phyloP scores from a whole-genome alignment of 805 yeast genomes.

The Myxozyma lipomycoides region DNA sequence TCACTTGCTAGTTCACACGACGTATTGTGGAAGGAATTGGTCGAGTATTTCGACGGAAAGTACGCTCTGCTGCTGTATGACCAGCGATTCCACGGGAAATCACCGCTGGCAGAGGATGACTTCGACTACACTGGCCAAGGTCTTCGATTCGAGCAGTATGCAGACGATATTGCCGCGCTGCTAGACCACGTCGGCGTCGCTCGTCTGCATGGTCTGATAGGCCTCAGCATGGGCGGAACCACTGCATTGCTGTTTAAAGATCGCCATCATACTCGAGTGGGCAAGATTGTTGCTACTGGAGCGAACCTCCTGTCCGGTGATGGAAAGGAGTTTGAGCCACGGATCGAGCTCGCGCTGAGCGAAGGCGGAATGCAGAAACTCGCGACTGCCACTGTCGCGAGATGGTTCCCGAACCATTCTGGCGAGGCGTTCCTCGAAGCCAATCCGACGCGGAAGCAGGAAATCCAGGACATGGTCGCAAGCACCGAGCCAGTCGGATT shows the following conservation, averaged over 20 bases:
- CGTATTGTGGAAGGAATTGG: conserved; percentile 21
- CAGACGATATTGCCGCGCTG: conserved; percentile 20
- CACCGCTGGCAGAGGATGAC: conserved; percentile 14
- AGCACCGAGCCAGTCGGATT: conserved; percentile 17
- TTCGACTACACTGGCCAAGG: conserved; percentile 24
- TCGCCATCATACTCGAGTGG: conserved; percentile 13
- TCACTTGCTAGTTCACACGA: conserved; percentile 9
- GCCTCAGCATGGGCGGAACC: conserved; percentile 28
- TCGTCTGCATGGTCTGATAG: conserved; percentile 18
- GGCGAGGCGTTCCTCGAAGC: conserved; percentile 12
- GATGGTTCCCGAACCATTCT: conserved; percentile 24
- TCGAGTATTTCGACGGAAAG: conserved; percentile 14
- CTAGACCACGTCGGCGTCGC: conserved; percentile 23
- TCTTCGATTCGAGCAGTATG: conserved; percentile 12
- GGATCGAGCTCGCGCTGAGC: conserved; percentile 13
- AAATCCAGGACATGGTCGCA: conserved; percentile 14
- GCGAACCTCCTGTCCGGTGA: conserved; percentile 8
- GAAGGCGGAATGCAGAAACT: conserved; percentile 19
- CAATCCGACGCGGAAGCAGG: conserved; percentile 9
- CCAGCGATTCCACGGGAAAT: conserved; percentile 26
- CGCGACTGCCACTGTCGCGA: conserved; percentile 17
- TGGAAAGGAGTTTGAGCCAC: conserved; percentile 16
- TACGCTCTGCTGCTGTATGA: conserved; percentile 23
- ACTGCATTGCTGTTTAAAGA: conserved; percentile 18
- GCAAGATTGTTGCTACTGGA: conserved; percentile 21